phyloP scores from a whole-genome alignment of 805 yeast genomes.

The Gaillardinia entomophila region DNA sequence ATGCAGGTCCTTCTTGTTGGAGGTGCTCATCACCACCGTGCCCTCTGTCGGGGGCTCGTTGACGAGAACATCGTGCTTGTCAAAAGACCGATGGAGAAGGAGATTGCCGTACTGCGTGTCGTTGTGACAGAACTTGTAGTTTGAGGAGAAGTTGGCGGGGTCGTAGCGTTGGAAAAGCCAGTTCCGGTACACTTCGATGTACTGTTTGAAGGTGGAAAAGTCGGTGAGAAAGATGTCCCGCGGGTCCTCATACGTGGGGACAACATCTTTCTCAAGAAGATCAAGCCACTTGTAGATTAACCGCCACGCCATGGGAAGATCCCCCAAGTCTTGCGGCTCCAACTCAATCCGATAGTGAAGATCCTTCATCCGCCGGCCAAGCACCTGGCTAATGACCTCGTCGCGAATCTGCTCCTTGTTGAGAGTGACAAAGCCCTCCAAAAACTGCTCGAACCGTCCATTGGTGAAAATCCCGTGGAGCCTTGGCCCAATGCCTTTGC shows the following conservation, averaged over 20 bases:
- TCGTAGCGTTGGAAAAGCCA: slow-evolving; percentile 58
- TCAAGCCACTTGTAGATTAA: slow-evolving; percentile 67
- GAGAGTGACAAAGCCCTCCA: slow-evolving; percentile 77
- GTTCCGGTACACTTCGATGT: slow-evolving; percentile 47
- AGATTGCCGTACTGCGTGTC: slow-evolving; percentile 96
- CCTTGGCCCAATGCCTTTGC: slow-evolving; percentile 80
- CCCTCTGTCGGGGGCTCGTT: slow-evolving; percentile 5
- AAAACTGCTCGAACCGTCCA: slow-evolving; percentile 91
- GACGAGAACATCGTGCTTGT: slow-evolving; percentile 37
- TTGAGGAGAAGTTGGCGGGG: slow-evolving; percentile 33
- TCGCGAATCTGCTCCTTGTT: slow-evolving; percentile 68
- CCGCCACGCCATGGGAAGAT: slow-evolving; percentile 67
- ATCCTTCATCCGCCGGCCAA: slow-evolving; percentile 96
- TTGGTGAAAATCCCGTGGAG: slow-evolving; percentile 84
- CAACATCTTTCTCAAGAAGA: slow-evolving; percentile 38
- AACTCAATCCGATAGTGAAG: slow-evolving; percentile 76
- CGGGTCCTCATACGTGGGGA: slow-evolving; percentile 25
- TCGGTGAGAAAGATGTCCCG: slow-evolving; percentile 37
- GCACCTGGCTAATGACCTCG: slow-evolving; percentile 69
- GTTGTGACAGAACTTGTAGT: slow-evolving; percentile 83
- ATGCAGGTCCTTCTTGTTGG: slow-evolving; percentile 36
- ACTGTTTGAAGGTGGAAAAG: slow-evolving; percentile 45
- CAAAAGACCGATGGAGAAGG: slow-evolving; percentile 53
- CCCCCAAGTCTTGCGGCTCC: slow-evolving; percentile 45
- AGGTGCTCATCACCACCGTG: slow-evolving; percentile 18